Evolutionary conservation across 179 eudicot genomes (phyloP).

Genomic region (Amaranthus tricolor): DNA sequence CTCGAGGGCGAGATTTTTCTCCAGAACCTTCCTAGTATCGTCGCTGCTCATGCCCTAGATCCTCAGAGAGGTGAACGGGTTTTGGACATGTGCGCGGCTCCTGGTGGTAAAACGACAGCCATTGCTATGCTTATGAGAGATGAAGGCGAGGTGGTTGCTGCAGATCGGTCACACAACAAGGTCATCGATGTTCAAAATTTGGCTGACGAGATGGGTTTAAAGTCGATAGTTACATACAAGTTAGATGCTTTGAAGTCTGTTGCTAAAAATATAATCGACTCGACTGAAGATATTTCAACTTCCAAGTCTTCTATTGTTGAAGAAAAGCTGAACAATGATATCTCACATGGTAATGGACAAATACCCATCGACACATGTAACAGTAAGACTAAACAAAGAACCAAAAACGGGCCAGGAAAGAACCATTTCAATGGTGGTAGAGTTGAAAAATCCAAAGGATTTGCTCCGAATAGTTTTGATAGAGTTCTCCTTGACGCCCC

Average conservation of each 20-base stretch:
- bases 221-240: constrained; percentile 68
- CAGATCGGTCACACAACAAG: constrained; percentile 95
- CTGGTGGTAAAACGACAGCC: constrained; percentile 98
- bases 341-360: constrained; percentile 17
- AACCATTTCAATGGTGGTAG: constrained; percentile 62
- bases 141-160: constrained; percentile 83
- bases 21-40: constrained; percentile 92
- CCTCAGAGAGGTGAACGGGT: constrained; percentile 88
- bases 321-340: constrained; percentile 10
- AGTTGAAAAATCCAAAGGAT: constrained; percentile 79
- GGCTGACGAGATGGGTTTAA: constrained; percentile 83
- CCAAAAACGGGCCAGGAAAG: constrained; percentile 74
- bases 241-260: constrained; percentile 92
- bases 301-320: background rate
- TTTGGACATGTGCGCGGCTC: constrained; percentile 96
- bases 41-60: constrained; percentile 87
- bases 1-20: constrained; percentile 94
- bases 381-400: constrained; percentile 35
- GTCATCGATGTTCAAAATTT: constrained; percentile 67
- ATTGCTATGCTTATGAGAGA: constrained; percentile 93
- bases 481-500: constrained; percentile 98
- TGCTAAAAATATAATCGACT: constrained; percentile 28
- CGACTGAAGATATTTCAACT: constrained; percentile 19
- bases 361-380: constrained; percentile 28
- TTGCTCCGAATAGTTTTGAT: constrained; percentile 77